These are phyloP conservation scores for Penicillium sp. DNA, from an alignment of 2,329 filamentous ascomycete species.

Conservation along the genomic window DNA sequence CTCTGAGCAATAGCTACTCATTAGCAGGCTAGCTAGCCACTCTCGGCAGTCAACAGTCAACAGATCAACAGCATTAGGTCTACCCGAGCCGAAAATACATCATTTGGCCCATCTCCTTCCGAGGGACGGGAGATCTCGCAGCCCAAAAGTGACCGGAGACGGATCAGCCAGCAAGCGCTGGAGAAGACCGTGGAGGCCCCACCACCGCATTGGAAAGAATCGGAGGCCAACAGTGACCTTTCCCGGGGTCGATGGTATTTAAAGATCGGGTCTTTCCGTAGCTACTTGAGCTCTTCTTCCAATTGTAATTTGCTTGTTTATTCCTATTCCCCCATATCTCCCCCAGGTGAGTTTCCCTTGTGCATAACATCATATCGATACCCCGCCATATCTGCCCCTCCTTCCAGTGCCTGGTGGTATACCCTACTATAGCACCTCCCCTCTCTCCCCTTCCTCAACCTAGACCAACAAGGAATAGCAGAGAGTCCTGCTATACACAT, in stretches of 20 bases:
- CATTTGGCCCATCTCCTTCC: slow-evolving; percentile 28
- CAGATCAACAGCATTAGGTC: not conserved
- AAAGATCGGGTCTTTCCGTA: slow-evolving; percentile 28
- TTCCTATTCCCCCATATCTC: slow-evolving; percentile 4
- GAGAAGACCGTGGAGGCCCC: slow-evolving; percentile 35
- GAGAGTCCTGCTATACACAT: not conserved
- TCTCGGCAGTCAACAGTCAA: not conserved
- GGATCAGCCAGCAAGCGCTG: slow-evolving; percentile 35
- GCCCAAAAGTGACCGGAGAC: slow-evolving; percentile 25
- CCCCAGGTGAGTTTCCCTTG: slow-evolving; percentile 24
- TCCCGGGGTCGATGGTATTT: slow-evolving; percentile 31
- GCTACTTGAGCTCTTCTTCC: not conserved
- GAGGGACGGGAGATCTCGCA: slow-evolving; percentile 47
- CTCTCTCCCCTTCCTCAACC: not conserved
- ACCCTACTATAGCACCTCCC: slow-evolving; percentile 16
- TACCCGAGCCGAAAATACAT: slow-evolving; percentile 12
- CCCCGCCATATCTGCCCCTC: slow-evolving; percentile 25
- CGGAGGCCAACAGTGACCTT: slow-evolving; percentile 37
- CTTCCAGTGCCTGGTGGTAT: too few relatives aligned
- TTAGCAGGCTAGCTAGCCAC: not conserved
- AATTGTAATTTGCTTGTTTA: slow-evolving; percentile 15
- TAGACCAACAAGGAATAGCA: not conserved
- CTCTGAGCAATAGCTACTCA: not conserved
- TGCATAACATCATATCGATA: slow-evolving; percentile 11
- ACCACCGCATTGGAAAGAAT: slow-evolving; percentile 44